Evolutionary conservation across 352 stramenopile genomes (phyloP).

Genomic region (Thalassiosira livingstoniorum): DNA sequence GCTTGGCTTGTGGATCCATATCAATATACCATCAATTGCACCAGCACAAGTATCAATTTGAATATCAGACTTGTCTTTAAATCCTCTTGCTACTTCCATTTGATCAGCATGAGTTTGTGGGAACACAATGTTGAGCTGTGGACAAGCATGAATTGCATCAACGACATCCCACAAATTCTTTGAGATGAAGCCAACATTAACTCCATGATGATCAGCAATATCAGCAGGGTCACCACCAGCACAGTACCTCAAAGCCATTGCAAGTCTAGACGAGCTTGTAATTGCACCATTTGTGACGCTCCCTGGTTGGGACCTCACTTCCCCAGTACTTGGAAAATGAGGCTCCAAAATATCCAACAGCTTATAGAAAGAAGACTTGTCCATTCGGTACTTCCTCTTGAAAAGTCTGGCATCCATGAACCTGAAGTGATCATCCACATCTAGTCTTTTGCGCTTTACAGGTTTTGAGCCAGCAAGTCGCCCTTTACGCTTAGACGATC

Average conservation of each 20-base stretch:
- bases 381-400: constrained; percentile 24
- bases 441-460: background rate
- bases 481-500: too few relatives aligned
- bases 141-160: constrained; percentile 43
- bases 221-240: constrained; percentile 37
- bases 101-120: constrained; percentile 39
- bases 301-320: constrained; percentile 10
- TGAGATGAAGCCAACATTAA: constrained; percentile 13
- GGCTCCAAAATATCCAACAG: constrained; percentile 22
- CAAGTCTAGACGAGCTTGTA: constrained; percentile 8
- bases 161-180: constrained; percentile 39
- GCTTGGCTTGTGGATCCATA: constrained; percentile 3
- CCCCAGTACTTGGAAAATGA: constrained; percentile 14
- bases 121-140: constrained; percentile 32
- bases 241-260: constrained; percentile 39
- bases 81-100: constrained; percentile 17
- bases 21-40: constrained; percentile 6
- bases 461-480: background rate
- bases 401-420: constrained; percentile 20
- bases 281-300: constrained; percentile 42
- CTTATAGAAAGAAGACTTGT: constrained; percentile 23
- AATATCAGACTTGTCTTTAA: constrained; percentile 6
- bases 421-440: constrained; percentile 21
- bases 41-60: background rate
- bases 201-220: constrained; percentile 34